Evolutionary conservation across 2,329 filamentous ascomycete species (phyloP), one percentile per base, ranked within the genome.

Genomic region (Phaeosphaeria sp.): DNA sequence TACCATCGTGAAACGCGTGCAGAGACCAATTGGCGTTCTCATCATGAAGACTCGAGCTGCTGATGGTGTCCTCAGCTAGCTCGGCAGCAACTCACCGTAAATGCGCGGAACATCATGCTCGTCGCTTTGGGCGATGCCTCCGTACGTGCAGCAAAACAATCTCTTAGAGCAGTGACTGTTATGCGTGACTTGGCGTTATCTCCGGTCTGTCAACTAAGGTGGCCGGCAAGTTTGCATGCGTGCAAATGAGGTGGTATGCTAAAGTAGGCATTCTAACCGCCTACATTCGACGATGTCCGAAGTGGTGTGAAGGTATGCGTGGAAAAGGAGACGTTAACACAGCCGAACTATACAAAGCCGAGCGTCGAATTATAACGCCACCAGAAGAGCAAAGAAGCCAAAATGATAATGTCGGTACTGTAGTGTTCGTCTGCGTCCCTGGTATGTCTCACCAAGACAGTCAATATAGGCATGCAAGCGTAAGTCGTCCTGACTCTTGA

Each of bases 1-100:
- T 72, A 71, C 53, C 6, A 57, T 65, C 47, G 61, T 70, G 69
- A 73, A 68, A 72, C 69, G 52, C 53, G 59, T 62, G 57, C 59
- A 59, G 55, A 60, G 50, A 48, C 61, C 60, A 63, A 57, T 62
- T 48, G 36, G 49, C 48, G 56, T 53, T 42, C 55, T 48, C 54
- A 54, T 55, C 46, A 49, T 44, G 47, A 64, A 42, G 47, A 36
- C 30, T 55, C 18, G 52, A 33, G 39, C 49, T 58, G 56, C 56
- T 51, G 60, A 56, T 60, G 48, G 56, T 60, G 47, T 56, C 51
- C 54, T 56, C 43, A n/a, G n/a, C 53, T 56, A 64, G 59, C 59
- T 64, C 51, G 40, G 40, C 15, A 43, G 20, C 47, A 49, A 18
- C 18, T n/a, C 6, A 6, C 18, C 30, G 30, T 36, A 36, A 13